Evolutionary conservation across 768 basidiomycete species (phyloP).

Genomic region (Hortiboletus campestris): DNA sequence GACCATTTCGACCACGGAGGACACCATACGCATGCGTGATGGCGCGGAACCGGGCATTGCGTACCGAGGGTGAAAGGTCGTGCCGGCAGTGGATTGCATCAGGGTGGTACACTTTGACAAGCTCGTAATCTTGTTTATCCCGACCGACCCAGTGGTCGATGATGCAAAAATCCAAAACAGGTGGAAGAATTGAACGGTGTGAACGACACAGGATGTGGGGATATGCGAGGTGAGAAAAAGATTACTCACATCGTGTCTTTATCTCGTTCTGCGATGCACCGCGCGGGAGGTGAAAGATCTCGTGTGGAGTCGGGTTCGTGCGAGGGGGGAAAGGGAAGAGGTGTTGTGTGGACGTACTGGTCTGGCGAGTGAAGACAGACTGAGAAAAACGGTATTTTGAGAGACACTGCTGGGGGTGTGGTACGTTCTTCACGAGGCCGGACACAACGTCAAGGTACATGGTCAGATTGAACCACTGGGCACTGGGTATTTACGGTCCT

Average conservation of each 20-base stretch:
- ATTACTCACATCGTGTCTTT: constrained; percentile 60
- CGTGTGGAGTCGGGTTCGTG: constrained; percentile 58
- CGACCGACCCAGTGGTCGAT: not conserved
- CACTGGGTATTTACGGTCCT: too few relatives aligned
- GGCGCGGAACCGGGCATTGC: constrained; percentile 61
- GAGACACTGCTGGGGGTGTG: not conserved
- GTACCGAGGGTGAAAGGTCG: constrained; percentile 38
- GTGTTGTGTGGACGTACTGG: constrained; percentile 13
- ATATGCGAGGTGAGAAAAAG: not conserved
- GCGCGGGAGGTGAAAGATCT: constrained; percentile 67
- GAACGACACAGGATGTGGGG: not conserved
- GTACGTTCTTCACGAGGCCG: not conserved
- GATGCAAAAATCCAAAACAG: not conserved
- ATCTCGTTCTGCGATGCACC: constrained; percentile 59
- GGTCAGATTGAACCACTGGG: constrained; percentile 1
- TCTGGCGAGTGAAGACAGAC: not conserved
- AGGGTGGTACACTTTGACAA: constrained; percentile 71
- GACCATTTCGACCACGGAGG: constrained; percentile 15
- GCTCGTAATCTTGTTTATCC: constrained; percentile 59
- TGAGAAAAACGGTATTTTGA: not conserved
- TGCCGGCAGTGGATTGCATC: constrained; percentile 50
- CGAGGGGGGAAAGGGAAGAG: constrained; percentile 51
- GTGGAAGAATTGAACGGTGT: not conserved
- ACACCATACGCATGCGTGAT: constrained; percentile 64
- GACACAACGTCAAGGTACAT: not conserved